A percentile compares a stretch with the other conserved stretches of the same genome.
phyloP scores from a whole-genome alignment of 2,329 filamentous ascomycete genomes.

The Aspergillus pseudoviridinutans region DNA sequence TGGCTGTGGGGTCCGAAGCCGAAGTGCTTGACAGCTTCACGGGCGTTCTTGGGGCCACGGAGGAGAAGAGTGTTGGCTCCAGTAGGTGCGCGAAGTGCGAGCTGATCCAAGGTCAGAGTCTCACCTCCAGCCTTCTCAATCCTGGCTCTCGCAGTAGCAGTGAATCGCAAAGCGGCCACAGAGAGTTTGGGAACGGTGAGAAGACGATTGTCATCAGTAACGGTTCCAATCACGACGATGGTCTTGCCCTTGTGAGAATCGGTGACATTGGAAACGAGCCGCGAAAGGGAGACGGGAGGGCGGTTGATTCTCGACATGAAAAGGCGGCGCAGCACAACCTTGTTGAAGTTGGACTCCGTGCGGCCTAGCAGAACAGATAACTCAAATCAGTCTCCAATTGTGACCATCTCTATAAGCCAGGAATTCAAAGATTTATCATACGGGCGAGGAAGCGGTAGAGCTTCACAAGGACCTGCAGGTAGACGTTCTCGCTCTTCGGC shows the following conservation, averaged over 20 bases:
- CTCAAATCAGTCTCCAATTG: conserved; percentile 15
- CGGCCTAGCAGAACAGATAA: conserved; percentile 58
- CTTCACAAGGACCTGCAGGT: conserved; percentile 96
- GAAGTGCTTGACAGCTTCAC: conserved; percentile 99
- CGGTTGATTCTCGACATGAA: conserved; percentile 99
- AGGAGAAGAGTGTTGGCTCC: conserved; percentile 96
- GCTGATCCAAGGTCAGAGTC: conserved; percentile 92
- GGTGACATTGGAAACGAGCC: conserved; percentile 67
- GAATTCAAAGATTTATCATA: conserved; percentile 43
- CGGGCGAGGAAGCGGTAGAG: conserved; percentile 95
- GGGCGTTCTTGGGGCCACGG: conserved; percentile 95
- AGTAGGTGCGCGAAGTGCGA: conserved; percentile 90
- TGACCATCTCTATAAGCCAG: conserved; percentile 3
- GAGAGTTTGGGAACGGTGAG: conserved; percentile 86
- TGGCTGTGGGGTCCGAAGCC: conserved; percentile 95
- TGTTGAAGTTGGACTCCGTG: conserved; percentile 98
- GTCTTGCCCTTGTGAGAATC: conserved; percentile 66
- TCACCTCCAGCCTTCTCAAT: conserved; percentile 92
- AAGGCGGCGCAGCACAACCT: conserved; percentile 92
- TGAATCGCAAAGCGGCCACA: conserved; percentile 94
- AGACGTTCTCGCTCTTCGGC: conserved; percentile 97
- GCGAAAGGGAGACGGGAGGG: conserved; percentile 88
- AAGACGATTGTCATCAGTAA: conserved; percentile 97
- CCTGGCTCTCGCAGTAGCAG: conserved; percentile 88
- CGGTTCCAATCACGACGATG: conserved; percentile 86